Base-by-base conservation (phyloP, 176 grass and related monocot genomes). In the Carex pumila region DNA sequence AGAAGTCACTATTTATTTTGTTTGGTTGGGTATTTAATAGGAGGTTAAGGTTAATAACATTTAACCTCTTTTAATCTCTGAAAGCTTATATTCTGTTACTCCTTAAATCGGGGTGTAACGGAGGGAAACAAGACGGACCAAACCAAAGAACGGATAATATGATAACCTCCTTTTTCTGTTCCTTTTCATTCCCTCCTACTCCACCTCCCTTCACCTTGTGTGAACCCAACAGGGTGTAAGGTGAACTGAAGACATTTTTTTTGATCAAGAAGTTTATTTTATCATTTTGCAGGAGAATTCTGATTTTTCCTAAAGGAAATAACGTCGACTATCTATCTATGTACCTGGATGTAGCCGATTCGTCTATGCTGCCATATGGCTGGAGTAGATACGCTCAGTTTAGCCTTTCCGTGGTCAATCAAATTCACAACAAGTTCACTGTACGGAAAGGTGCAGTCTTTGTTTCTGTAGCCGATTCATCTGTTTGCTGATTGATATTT, bases 381-480 rank as follows among this genome's bases (percentile, higher is more conserved):
- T 99, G 93, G 97, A 96, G 86, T 85, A 92, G 97, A 96, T 99
- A 96, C 87, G 91, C 97, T 76, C 93, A 96, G 73, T 96, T 99
- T 88, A 93, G 91, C 45, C 97, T 99, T 47, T 91, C 93, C 19
- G 78, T 96, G 65, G 84, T 78, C 77, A 99, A 99, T 85, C 97
- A 96, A 85, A 91, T 99, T 68, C 89, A 99, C 65, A 90, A 83
- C 85, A 95, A 92, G 87, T 95, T 93, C 77, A 93, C 97, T 85
- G 89, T 96, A 79, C 94, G 97, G 89, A 96, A 99, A 99, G 97
- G 97, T 94, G 29, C n/a, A 56, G 49, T 11, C 31, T 47, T 87
- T 87, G 58, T 25, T 88, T 61, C 49, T 55, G 37, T 39, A 39
- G 37, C 37, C 37, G 37, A 5, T 39, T 39, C 37, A 39, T 39